Conservation (phyloP, 148 eudicot genomes). For the Limonium bicolor region DNA sequence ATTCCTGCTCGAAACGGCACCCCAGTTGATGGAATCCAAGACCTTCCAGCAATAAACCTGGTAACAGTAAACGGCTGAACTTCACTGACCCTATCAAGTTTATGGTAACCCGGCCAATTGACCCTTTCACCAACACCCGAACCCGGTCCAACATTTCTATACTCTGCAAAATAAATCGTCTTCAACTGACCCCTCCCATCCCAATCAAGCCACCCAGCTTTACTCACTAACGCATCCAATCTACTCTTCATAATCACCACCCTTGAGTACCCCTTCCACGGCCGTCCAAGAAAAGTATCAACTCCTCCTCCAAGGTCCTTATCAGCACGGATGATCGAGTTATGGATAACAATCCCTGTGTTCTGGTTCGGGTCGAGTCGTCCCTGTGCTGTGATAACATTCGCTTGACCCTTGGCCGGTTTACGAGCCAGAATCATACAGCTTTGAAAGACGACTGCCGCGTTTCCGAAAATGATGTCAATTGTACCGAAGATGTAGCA, state of each 20-base stretch:
- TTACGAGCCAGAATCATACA: slow-evolving; percentile 18
- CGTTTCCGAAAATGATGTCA: slow-evolving; percentile 36
- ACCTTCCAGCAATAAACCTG: slow-evolving; percentile 13
- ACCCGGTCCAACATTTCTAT: slow-evolving; percentile 27
- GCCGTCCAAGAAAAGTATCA: slow-evolving; percentile 29
- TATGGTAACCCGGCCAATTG: slow-evolving; percentile 18
- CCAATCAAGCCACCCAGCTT: slow-evolving; percentile 31
- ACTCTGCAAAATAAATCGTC: slow-evolving; percentile 30
- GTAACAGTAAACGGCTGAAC: slow-evolving; percentile 14
- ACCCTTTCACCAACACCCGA: slow-evolving; percentile 18
- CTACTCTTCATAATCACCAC: slow-evolving; percentile 15
- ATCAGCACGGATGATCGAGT: slow-evolving; percentile 15
- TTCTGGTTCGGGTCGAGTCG: slow-evolving; percentile 28
- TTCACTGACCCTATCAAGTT: slow-evolving; percentile 7
- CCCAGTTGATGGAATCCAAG: slow-evolving; percentile 18
- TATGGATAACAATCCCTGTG: slow-evolving; percentile 29
- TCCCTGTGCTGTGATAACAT: slow-evolving; percentile 28
- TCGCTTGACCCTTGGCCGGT: slow-evolving; percentile 13
- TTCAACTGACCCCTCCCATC: slow-evolving; percentile 14
- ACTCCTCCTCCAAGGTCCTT: slow-evolving; percentile 13
- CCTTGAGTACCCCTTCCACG: slow-evolving; percentile 27
- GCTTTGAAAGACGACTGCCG: slow-evolving; percentile 26
- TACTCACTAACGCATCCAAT: slow-evolving; percentile 11
- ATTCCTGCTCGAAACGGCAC: no score
- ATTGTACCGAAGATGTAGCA: slow-evolving; percentile 33